phyloP scores from a whole-genome alignment of 768 basidiomycete species.

The Lyophyllum semitale region DNA sequence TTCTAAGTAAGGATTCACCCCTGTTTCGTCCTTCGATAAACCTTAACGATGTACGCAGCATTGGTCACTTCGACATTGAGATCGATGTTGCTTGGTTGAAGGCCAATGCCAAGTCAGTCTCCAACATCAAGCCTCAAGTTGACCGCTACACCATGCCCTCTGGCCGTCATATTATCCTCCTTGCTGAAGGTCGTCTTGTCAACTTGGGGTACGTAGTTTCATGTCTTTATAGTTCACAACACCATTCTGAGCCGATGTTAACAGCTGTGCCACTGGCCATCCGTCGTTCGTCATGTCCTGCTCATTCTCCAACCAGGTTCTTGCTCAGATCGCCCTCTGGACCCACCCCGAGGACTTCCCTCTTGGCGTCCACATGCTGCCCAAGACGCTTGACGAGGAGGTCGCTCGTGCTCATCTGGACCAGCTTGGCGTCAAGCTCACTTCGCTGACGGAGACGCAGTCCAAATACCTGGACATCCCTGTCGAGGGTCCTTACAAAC shows the following conservation, averaged over 20 bases:
- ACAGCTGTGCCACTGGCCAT: constrained; percentile 93
- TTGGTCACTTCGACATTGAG: constrained; percentile 85
- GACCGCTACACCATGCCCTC: constrained; percentile 93
- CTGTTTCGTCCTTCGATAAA: not conserved
- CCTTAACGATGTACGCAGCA: constrained; percentile 43
- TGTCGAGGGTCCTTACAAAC: constrained; percentile 68
- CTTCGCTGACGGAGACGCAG: constrained; percentile 70
- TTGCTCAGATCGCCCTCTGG: constrained; percentile 99
- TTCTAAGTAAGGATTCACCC: constrained; percentile 70
- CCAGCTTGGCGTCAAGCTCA: constrained; percentile 93
- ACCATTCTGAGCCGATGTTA: constrained; percentile 5
- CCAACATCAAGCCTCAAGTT: constrained; percentile 98
- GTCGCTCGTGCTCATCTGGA: constrained; percentile 95
- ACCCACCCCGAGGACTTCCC: constrained; percentile 90
- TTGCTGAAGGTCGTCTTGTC: constrained; percentile 98
- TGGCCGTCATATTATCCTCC: constrained; percentile 94
- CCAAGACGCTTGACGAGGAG: constrained; percentile 98
- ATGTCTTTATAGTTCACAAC: not conserved
- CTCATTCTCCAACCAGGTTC: constrained; percentile 98
- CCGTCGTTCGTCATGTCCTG: constrained; percentile 99
- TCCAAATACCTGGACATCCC: constrained; percentile 92
- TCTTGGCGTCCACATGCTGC: constrained; percentile 97
- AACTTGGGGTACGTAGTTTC: constrained; percentile 80
- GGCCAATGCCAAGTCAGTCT: constrained; percentile 76
- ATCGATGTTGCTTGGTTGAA: constrained; percentile 99